Conservation (phyloP, 208 protist species). For the Trypanosoma theileri region DNA sequence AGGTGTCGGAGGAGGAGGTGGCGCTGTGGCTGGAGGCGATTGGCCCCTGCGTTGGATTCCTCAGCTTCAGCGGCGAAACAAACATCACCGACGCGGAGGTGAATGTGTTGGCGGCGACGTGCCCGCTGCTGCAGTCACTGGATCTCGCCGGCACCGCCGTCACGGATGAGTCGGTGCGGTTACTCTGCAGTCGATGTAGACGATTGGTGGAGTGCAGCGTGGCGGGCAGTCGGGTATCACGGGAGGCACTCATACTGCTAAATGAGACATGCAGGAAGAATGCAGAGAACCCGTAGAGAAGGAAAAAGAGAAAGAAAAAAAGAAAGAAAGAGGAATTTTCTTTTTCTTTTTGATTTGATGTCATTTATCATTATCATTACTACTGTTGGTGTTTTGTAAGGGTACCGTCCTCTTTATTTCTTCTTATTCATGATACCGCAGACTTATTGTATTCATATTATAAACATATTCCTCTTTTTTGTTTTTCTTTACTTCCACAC, state of each 20-base stretch:
- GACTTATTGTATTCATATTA: no score
- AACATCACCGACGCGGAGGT: slow-evolving; percentile 32
- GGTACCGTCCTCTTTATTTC: no score
- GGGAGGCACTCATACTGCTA: slow-evolving; percentile 1
- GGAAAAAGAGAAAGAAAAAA: slow-evolving; percentile 9
- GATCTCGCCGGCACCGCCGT: slow-evolving; percentile 32
- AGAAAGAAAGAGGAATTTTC: background rate
- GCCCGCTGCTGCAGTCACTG: slow-evolving; percentile 29
- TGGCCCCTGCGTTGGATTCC: slow-evolving; percentile 30
- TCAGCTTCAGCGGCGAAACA: slow-evolving; percentile 22
- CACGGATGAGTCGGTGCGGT: slow-evolving; percentile 13
- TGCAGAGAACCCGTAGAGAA: background rate
- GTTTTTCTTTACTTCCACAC: no score
- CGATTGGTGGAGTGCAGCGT: slow-evolving; percentile 31
- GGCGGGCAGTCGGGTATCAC: slow-evolving; percentile 18
- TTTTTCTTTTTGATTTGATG: background rate
- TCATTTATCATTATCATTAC: no score
- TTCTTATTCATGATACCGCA: no score
- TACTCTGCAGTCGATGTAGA: slow-evolving; percentile 13
- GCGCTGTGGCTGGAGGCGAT: slow-evolving; percentile 30
- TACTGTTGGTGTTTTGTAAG: no score
- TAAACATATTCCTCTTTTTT: no score
- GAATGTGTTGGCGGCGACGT: slow-evolving; percentile 12
- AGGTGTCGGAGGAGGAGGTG: slow-evolving; percentile 22
- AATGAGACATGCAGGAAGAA: slow-evolving; percentile 16